Evolutionary conservation across 495 filamentous ascomycete genomes (phyloP).

Genomic region (Pyronema domesticum): DNA sequence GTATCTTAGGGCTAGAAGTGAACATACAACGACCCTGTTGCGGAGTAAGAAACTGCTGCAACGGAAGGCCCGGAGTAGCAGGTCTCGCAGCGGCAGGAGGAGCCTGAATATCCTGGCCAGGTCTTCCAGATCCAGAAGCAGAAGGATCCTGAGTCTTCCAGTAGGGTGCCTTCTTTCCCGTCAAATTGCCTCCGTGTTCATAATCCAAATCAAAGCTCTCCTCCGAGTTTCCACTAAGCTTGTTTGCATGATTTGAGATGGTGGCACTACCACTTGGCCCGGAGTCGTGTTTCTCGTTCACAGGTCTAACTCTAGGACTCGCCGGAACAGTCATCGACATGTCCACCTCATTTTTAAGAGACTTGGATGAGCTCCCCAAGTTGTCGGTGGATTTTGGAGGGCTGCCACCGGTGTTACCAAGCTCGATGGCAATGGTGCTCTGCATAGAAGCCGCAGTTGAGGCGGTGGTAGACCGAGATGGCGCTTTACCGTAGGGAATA

Average conservation of each 20-base stretch:
- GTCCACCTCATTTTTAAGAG: constrained; percentile 7
- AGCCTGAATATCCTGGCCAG: constrained; percentile 10
- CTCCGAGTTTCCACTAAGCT: constrained; percentile 6
- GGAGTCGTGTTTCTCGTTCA: constrained; percentile 7
- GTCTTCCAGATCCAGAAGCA: constrained; percentile 3
- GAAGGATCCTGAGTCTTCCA: constrained; percentile 8
- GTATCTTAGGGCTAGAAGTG: too few relatives aligned
- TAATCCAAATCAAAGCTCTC: constrained; percentile 6
- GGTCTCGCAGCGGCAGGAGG: neutral
- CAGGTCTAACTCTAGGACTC: constrained; percentile 8
- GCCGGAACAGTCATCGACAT: constrained; percentile 16
- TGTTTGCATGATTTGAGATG: constrained; percentile 5
- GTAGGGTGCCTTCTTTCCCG: constrained; percentile 3
- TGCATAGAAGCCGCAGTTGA: constrained; percentile 1
- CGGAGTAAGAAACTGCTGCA: too few relatives aligned
- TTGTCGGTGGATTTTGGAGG: neutral
- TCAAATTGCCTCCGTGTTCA: too few relatives aligned
- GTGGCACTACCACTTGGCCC: constrained; percentile 6
- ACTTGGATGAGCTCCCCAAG: neutral
- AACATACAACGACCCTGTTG: too few relatives aligned
- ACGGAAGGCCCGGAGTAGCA: too few relatives aligned
- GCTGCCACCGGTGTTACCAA: constrained; percentile 11
- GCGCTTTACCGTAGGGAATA: constrained; percentile 18
- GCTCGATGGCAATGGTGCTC: constrained; percentile 17
- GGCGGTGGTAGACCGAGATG: neutral